Evolutionary conservation across 2,329 filamentous ascomycete species (phyloP).

Genomic region (Eurotiales sp.): DNA sequence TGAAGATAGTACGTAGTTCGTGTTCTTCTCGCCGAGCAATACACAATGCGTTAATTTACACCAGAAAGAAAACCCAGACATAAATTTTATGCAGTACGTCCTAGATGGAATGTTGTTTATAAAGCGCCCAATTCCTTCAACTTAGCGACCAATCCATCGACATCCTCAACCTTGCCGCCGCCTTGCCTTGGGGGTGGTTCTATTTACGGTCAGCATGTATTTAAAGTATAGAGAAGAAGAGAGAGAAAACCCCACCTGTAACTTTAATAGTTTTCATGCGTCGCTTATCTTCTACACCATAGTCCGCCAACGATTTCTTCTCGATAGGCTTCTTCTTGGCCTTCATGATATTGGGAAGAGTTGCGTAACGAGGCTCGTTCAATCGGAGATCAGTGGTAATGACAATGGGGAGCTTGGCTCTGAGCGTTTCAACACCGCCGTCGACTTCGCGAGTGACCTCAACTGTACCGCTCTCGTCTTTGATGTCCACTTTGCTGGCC

Average conservation of each 20-base stretch:
- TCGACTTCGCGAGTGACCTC: conserved; percentile 90
- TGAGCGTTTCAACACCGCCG: conserved; percentile 86
- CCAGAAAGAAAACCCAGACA: not conserved
- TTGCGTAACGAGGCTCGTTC: conserved; percentile 94
- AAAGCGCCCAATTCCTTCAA: conserved; percentile 94
- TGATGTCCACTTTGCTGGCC: conserved; percentile 77
- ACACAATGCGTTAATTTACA: conserved; percentile 4
- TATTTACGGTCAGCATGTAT: conserved; percentile 28
- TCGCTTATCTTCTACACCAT: conserved; percentile 69
- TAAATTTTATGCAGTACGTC: not conserved
- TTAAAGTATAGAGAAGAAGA: not conserved
- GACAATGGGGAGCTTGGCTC: conserved; percentile 81
- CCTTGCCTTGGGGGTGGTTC: conserved; percentile 86
- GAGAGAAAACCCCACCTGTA: conserved; percentile 55
- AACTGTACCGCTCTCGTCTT: conserved; percentile 63
- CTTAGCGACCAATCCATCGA: conserved; percentile 88
- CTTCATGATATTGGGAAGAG: conserved; percentile 99
- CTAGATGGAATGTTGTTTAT: conserved; percentile 48
- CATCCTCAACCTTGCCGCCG: conserved; percentile 94
- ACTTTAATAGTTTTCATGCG: conserved; percentile 90
- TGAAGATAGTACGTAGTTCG: not conserved
- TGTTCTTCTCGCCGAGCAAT: not conserved
- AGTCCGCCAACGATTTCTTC: conserved; percentile 83
- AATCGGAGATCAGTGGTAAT: conserved; percentile 92
- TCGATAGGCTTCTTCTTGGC: conserved; percentile 99